Base-by-base conservation (phyloP, 164 flowering plant species). In the Tinospora cordifolia region DNA sequence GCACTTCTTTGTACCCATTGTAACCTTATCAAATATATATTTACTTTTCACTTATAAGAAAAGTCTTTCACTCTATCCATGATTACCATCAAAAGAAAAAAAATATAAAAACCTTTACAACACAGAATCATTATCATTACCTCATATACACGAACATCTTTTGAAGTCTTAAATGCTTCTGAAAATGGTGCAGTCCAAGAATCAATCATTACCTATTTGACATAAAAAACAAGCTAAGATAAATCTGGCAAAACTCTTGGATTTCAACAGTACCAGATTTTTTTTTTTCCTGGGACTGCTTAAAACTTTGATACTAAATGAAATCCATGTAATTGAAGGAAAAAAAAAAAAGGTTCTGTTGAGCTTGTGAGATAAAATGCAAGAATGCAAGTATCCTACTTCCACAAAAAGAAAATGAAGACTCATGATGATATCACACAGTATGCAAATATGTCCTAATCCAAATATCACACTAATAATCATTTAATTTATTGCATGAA, bases 101-200 rank as follows among this genome's bases (percentile, higher is more conserved):
- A n/a, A n/a, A n/a, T n/a, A n/a, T n/a, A n/a, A n/a, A n/a, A n/a
- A n/a, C n/a, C n/a, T n/a, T n/a, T n/a, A n/a, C n/a, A n/a, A 59
- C 60, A 17, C 25, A 40, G 36, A 58, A 19, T 30, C 19, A 25
- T 14, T 46, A 46, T 11, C n/a, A 44, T 65, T 84, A 95, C 99
- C 98, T 95, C 87, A 76, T 84, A 90, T 25, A 91, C 25, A 30
- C 75, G 93, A 79, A 87, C 74, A 75, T 83, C 66, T 38, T 80
- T 79, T 67, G 92, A 87, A 69, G 79, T 74, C 15, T 68, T 78
- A 77, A 87, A 90, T 21, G 89, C 77, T 63, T 88, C 81, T 47
- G 76, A 67, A 77, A 91, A 91, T 63, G 99, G 97, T 25, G 21
- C 36, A 70, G 78, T 84, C 98, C 99, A 95, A 73, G 98, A 89